Base-by-base conservation (phyloP, 2,329 filamentous ascomycete species). In the Boeremia lycopersici region DNA sequence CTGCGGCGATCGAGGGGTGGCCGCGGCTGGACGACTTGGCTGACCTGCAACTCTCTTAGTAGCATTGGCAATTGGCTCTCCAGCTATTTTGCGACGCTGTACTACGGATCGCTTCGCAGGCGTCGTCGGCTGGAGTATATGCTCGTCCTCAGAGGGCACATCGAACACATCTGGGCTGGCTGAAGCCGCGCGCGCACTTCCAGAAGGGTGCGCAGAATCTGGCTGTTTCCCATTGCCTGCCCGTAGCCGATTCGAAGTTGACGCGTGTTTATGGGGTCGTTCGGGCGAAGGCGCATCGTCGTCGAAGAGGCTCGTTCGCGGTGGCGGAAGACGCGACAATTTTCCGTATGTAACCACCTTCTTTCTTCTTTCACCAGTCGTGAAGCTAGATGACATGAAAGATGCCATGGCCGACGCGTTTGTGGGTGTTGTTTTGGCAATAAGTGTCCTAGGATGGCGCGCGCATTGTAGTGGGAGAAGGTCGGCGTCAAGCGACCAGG, bases 271-370 rank as follows among this genome's bases (percentile, higher is more conserved):
- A 26, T 65, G 67, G 38, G 72, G 65, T 50, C 65, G 65, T 36
- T 74, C 71, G 19, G 70, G 70, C n/a, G 73, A 74, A 10, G 64
- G 60, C 52, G 66, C 63, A 29, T 55, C 35, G 8, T 47, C 40
- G 4, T 49, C 41, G 19, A 31, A 8, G 36, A 68, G 61, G 43
- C 46, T 59, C 12, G 57, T 38, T 48, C 57, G 60, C 45, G 57
- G 52, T 45, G 59, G 59, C 17, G 64, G 58, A 6, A 60, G 59
- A 42, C 74, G 72, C 51, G 70, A 64, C 15, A 68, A 46, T 58
- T 72, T 75, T 44, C 74, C 74, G 50, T 77, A 78, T 7, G 74
- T 77, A 10, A 74, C 64, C 34, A 71, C 53, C 53, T 71, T 74
- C 64, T 75, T 76, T 50, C 73, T 71, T 50, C 69, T 67, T 45